Conservation (phyloP, 2,329 filamentous ascomycete genomes). For the Sarocladium oryzae region DNA sequence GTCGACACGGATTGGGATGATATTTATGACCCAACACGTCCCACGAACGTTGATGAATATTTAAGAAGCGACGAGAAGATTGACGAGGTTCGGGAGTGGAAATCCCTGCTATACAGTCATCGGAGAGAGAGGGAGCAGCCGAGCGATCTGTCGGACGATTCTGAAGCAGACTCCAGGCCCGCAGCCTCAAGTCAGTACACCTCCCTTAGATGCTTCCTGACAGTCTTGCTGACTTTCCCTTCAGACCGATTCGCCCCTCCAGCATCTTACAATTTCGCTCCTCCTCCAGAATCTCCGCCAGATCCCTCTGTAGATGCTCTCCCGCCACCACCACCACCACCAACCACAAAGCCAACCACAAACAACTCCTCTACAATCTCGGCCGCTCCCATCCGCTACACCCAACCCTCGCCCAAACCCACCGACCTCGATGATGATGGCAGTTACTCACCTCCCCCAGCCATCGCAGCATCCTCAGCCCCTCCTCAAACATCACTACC, state of each 20-base stretch:
- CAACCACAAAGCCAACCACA: slow-evolving; percentile 29
- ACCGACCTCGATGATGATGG: slow-evolving; percentile 31
- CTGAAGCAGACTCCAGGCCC: slow-evolving; percentile 21
- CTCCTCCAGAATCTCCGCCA: slow-evolving; percentile 43
- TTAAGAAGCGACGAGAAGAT: slow-evolving; percentile 78
- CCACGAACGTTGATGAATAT: slow-evolving; percentile 81
- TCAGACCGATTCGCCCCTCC: slow-evolving; percentile 56
- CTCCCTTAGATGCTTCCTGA: background rate
- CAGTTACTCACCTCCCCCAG: slow-evolving; percentile 36
- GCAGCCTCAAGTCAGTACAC: slow-evolving; percentile 27
- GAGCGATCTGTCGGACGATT: slow-evolving; percentile 33
- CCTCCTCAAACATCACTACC: slow-evolving; percentile 34
- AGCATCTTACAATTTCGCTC: slow-evolving; percentile 48
- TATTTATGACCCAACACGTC: slow-evolving; percentile 76
- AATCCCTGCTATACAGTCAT: slow-evolving; percentile 69
- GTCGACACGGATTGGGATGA: slow-evolving; percentile 81
- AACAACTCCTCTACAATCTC: slow-evolving; percentile 59
- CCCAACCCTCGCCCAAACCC: slow-evolving; percentile 14
- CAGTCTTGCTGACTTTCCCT: slow-evolving; percentile 15
- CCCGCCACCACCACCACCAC: slow-evolving; percentile 23
- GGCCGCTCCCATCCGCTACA: slow-evolving; percentile 71
- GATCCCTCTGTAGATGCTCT: slow-evolving; percentile 40
- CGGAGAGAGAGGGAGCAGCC: slow-evolving; percentile 37
- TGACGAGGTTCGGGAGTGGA: slow-evolving; percentile 78
- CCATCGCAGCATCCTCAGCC: slow-evolving; percentile 37